A percentile compares a stretch with the other conserved stretches of the same genome.
These are phyloP conservation scores for Alternaria hordeiaustralica DNA, from an alignment of 2,329 filamentous ascomycete species.

Conservation along the genomic window DNA sequence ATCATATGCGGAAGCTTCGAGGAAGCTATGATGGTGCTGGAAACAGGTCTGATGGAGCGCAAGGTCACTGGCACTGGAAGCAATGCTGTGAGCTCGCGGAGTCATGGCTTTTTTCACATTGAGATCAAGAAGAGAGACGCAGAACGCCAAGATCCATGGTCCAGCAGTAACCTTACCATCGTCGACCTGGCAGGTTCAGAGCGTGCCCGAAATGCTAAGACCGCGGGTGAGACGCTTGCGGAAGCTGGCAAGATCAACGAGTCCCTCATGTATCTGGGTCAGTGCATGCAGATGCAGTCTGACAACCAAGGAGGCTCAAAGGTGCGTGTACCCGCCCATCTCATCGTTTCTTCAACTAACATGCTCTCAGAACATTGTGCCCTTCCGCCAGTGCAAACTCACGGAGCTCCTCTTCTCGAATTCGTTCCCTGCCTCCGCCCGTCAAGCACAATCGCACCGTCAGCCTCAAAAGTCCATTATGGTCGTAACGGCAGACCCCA, in stretches of 20 bases:
- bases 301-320: conserved; percentile 76
- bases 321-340: conserved; percentile 54
- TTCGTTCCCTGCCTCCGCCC: conserved; percentile 55
- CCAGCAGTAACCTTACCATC: conserved; percentile 79
- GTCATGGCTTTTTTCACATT: conserved; percentile 94
- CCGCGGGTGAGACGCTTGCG: conserved; percentile 86
- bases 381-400: conserved; percentile 67
- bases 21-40: conserved; percentile 87
- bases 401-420: conserved; percentile 61
- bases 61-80: conserved; percentile 89
- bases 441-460: conserved; percentile 52
- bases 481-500: conserved; percentile 93
- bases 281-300: conserved; percentile 94
- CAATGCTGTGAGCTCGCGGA: conserved; percentile 90
- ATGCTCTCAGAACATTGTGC: conserved; percentile 65
- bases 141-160: conserved; percentile 68
- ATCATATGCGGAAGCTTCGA: conserved; percentile 81
- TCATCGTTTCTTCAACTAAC: conserved; percentile 14
- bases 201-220: conserved; percentile 90
- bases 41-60: conserved; percentile 85
- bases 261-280: conserved; percentile 96
- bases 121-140: conserved; percentile 85
- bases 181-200: conserved; percentile 96
- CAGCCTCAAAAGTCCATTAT: conserved; percentile 86
- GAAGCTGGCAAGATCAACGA: conserved; percentile 99